Percentiles rank a stretch among this genome's conserved stretches.
Evolutionary conservation across 108 stramenopile genomes (phyloP).

Genomic region (Aurantiochytrium sp.): DNA sequence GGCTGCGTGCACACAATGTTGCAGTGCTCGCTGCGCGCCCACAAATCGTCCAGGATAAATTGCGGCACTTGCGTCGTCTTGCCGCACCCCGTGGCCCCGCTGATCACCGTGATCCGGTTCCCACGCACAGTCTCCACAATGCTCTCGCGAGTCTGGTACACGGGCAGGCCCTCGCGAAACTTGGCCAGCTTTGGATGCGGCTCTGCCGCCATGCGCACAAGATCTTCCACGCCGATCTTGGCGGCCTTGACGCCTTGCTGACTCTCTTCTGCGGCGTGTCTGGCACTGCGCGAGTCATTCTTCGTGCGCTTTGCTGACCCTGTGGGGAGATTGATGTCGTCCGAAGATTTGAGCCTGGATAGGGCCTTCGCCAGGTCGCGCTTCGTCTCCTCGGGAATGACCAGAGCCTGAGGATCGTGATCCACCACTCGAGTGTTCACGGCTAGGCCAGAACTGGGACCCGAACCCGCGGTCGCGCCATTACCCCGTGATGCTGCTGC

Average conservation of each 20-base stretch:
- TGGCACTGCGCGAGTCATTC: too few species aligned
- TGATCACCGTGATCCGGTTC: slow-evolving; percentile 66
- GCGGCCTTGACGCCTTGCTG: too few species aligned
- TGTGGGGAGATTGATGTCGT: too few species aligned
- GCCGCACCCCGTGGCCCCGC: slow-evolving; percentile 77
- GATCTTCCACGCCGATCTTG: not conserved
- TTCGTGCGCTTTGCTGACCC: too few species aligned
- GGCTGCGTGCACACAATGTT: slow-evolving; percentile 93
- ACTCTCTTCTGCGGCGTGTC: too few species aligned
- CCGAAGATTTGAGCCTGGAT: not conserved
- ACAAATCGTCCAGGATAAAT: slow-evolving; percentile 77
- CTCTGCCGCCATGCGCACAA: not conserved
- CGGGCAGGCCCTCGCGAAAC: slow-evolving; percentile 64
- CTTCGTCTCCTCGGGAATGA: not conserved
- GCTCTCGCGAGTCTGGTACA: slow-evolving; percentile 56
- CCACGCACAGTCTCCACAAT: slow-evolving; percentile 58
- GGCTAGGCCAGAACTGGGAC: too few species aligned
- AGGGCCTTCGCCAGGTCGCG: not conserved
- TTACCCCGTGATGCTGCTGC: not conserved
- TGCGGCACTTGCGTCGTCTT: slow-evolving; percentile 88
- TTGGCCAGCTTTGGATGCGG: not conserved
- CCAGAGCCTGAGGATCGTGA: not conserved
- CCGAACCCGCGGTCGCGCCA: not conserved
- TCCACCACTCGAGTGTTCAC: not conserved
- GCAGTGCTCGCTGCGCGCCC: slow-evolving; percentile 46